phyloP scores from a whole-genome alignment of 257 asterid genomes.

The Solanum appendiculatum region DNA sequence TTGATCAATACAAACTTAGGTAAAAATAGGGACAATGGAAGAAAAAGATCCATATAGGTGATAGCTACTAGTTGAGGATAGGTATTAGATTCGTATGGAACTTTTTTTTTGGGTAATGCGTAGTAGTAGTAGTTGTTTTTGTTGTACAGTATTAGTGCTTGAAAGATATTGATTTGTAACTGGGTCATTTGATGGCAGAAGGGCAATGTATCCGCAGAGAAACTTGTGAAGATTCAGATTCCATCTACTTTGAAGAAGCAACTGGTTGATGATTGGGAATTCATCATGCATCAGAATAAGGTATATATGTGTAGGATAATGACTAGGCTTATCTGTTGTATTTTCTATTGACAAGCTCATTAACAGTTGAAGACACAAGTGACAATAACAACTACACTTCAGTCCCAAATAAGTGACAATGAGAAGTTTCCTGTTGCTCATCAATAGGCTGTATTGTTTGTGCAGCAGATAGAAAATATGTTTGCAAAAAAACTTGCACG shows the following conservation, averaged over 20 bases:
- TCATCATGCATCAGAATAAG: constrained; percentile 75
- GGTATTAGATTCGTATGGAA: neutral
- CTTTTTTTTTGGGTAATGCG: neutral
- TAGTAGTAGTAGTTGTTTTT: neutral
- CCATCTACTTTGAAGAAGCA: constrained; percentile 71
- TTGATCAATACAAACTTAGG: neutral
- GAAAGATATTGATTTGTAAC: neutral
- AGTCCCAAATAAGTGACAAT: neutral
- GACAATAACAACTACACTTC: neutral
- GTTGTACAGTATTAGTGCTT: neutral
- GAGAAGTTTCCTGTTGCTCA: neutral
- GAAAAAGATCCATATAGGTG: neutral
- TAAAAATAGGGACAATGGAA: neutral
- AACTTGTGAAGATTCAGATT: constrained; percentile 55
- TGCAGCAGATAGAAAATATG: neutral
- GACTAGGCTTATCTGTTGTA: neutral
- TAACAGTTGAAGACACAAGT: neutral
- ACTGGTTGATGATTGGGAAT: constrained; percentile 81
- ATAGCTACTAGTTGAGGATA: constrained; percentile 2
- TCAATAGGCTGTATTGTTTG: neutral
- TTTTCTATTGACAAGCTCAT: neutral
- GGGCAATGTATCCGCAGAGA: constrained; percentile 45
- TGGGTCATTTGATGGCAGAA: constrained; percentile 17
- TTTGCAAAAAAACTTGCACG: neutral
- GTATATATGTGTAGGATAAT: constrained; percentile 14